Conservation (phyloP, 2,329 filamentous ascomycete species). For the Tympanopsis confertula region DNA sequence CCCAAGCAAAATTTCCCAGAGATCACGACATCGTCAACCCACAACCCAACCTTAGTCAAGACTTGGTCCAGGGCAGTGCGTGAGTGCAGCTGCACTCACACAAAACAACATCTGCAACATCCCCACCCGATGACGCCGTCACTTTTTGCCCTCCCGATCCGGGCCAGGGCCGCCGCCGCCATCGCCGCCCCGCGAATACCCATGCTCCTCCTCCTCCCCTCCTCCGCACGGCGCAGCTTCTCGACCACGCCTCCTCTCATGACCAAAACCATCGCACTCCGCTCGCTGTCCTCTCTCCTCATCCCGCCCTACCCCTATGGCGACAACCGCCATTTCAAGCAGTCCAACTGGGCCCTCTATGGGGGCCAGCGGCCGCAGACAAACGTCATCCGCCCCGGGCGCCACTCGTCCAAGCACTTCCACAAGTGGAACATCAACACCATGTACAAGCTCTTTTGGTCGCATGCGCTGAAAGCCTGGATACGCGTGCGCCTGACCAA, state of each 20-base stretch:
- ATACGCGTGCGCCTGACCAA: conserved; percentile 61
- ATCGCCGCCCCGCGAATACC: conserved; percentile 1
- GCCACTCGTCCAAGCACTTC: conserved; percentile 58
- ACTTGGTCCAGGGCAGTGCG: too few species aligned
- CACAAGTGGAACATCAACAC: conserved; percentile 69
- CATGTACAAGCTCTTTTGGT: conserved; percentile 56
- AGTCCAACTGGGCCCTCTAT: conserved; percentile 67
- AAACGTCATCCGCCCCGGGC: conserved; percentile 64
- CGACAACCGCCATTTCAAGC: conserved; percentile 61
- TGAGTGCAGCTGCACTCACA: conserved; percentile 1
- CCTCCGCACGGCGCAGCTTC: conserved; percentile 12
- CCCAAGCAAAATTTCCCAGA: too few species aligned
- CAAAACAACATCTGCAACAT: background rate
- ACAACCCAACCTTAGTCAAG: too few species aligned
- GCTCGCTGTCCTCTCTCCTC: conserved; percentile 32
- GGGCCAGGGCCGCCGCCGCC: conserved; percentile 3
- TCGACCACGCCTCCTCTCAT: conserved; percentile 20
- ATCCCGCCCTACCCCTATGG: conserved; percentile 64
- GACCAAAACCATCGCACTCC: conserved; percentile 27
- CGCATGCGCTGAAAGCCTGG: conserved; percentile 44
- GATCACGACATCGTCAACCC: too few species aligned
- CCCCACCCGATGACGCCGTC: conserved; percentile 3
- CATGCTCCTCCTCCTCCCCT: background rate
- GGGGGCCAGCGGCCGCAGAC: conserved; percentile 61
- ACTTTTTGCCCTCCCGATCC: background rate